Evolutionary conservation across 2,329 filamentous ascomycete species (phyloP).

Genomic region (Fusarium longipes): DNA sequence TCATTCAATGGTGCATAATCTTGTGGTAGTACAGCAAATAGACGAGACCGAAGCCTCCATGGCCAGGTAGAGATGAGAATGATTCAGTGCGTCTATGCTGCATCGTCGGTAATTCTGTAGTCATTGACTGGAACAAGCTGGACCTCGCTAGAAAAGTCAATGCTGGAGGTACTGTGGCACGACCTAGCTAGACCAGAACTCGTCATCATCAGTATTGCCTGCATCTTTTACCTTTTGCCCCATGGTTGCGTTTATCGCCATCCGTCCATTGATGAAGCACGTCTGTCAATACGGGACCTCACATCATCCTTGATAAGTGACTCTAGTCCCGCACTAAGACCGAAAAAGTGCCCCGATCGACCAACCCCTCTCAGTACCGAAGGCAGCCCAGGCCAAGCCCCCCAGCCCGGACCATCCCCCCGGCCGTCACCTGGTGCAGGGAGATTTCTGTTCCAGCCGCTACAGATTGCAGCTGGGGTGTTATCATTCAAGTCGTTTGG

Average conservation of each 20-base stretch:
- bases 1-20: background rate
- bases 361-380: constrained; percentile 39
- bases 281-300: constrained; percentile 14
- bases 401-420: constrained; percentile 34
- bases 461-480: constrained; percentile 20
- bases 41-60: background rate
- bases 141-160: constrained; percentile 6
- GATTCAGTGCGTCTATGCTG: background rate
- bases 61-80: background rate
- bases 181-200: constrained; percentile 4
- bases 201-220: constrained; percentile 35
- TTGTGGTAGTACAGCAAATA: constrained; percentile 2
- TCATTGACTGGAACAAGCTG: constrained; percentile 8
- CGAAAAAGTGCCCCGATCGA: constrained; percentile 40
- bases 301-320: constrained; percentile 33
- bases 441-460: constrained; percentile 24
- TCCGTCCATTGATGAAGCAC: constrained; percentile 22
- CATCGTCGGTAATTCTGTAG: background rate
- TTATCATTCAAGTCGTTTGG: background rate
- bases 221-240: constrained; percentile 33
- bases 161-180: constrained; percentile 2
- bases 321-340: constrained; percentile 31
- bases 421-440: constrained; percentile 41
- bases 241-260: constrained; percentile 39
- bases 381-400: constrained; percentile 34